Conservation (phyloP, 2,329 filamentous ascomycete species). For the Sporothrix sp. region DNA sequence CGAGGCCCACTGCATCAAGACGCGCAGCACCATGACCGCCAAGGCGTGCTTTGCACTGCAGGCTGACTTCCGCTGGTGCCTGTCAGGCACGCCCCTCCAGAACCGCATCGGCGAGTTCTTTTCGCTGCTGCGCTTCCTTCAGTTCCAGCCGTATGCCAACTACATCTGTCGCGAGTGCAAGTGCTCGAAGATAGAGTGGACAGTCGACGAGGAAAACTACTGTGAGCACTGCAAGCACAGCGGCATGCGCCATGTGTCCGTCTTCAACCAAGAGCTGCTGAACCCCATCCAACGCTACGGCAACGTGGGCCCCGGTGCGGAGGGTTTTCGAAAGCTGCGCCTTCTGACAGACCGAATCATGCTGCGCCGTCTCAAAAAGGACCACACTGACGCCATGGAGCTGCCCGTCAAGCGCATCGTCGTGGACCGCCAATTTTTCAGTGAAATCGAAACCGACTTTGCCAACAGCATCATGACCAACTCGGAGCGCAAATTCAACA, state of each 20-base stretch:
- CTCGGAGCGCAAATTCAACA: conserved; percentile 81
- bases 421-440: conserved; percentile 91
- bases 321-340: conserved; percentile 72
- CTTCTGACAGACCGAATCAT: conserved; percentile 89
- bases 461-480: conserved; percentile 93
- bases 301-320: conserved; percentile 50
- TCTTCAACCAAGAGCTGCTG: conserved; percentile 65
- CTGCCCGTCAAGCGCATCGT: conserved; percentile 89
- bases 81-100: conserved; percentile 90
- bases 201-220: conserved; percentile 56
- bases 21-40: conserved; percentile 79
- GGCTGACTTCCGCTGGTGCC: conserved; percentile 85
- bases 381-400: conserved; percentile 91
- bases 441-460: conserved; percentile 91
- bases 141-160: conserved; percentile 78
- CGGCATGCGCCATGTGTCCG: conserved; percentile 51
- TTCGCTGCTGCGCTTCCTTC: conserved; percentile 83
- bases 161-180: conserved; percentile 86
- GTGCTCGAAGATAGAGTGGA: conserved; percentile 79
- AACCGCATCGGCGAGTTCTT: conserved; percentile 98
- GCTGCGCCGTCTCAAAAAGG: conserved; percentile 87
- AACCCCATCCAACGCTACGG: conserved; percentile 65
- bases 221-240: conserved; percentile 33
- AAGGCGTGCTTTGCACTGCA: conserved; percentile 90
- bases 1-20: conserved; percentile 79